These are phyloP conservation scores for Pichia sp. DNA, from an alignment of 1,139 yeast genomes.

Conservation along the genomic window DNA sequence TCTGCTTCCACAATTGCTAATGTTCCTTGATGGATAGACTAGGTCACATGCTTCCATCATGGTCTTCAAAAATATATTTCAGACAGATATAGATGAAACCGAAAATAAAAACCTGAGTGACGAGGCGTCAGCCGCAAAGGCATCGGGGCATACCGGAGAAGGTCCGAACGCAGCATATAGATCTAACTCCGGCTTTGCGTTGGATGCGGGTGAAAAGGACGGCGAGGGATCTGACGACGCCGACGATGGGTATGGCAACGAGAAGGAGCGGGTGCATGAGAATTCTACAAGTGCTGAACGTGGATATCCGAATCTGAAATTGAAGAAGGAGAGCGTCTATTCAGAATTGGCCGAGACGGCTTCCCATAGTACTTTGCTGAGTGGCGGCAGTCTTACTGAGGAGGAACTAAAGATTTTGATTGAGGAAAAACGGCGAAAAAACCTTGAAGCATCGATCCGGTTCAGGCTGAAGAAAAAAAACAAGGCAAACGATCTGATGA, in stretches of 20 bases:
- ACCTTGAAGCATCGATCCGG: slow-evolving; percentile 61
- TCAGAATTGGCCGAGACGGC: no score
- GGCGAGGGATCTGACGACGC: no score
- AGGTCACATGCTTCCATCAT: background rate
- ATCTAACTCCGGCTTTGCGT: no score
- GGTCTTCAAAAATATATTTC: background rate
- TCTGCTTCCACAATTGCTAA: background rate
- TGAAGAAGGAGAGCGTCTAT: background rate
- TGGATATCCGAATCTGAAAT: no score
- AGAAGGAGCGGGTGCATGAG: no score
- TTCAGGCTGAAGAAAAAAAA: slow-evolving; percentile 58
- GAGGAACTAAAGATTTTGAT: background rate
- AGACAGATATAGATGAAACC: background rate
- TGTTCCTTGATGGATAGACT: background rate
- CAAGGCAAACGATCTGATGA: slow-evolving; percentile 57
- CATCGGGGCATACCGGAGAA: no score
- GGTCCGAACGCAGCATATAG: no score
- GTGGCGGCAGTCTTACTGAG: background rate
- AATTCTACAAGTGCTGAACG: no score
- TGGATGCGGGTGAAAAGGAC: no score
- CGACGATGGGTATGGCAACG: no score
- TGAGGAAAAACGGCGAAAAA: slow-evolving; percentile 43
- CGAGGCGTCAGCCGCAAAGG: background rate
- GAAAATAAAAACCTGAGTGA: background rate
- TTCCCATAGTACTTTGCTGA: no score